A percentile compares a stretch with the other conserved stretches of the same genome.
phyloP scores from a whole-genome alignment of 768 basidiomycete genomes.

The Crepidotus variabilis region DNA sequence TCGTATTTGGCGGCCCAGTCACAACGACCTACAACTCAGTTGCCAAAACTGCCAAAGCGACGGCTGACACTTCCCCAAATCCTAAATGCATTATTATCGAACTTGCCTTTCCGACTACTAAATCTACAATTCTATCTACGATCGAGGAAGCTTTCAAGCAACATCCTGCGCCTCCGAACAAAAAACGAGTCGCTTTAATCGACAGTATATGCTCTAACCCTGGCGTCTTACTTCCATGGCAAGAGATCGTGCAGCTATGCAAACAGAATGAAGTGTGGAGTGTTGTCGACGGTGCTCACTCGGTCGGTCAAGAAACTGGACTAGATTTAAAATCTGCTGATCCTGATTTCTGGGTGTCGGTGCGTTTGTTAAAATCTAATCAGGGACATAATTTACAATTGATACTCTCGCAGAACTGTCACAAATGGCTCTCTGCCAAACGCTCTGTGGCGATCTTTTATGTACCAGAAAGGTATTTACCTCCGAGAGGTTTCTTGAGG shows the following conservation, averaged over 20 bases:
- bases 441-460: slow-evolving; percentile 70
- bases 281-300: slow-evolving; percentile 81
- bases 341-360: slow-evolving; percentile 81
- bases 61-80: slow-evolving; percentile 52
- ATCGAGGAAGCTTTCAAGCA: slow-evolving; percentile 39
- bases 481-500: slow-evolving; percentile 1
- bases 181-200: slow-evolving; percentile 57
- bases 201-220: slow-evolving; percentile 67
- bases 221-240: slow-evolving; percentile 72
- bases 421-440: slow-evolving; percentile 82
- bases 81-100: slow-evolving; percentile 47
- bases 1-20: slow-evolving; percentile 13
- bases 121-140: slow-evolving; percentile 45
- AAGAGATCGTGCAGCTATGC: slow-evolving; percentile 64
- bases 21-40: slow-evolving; percentile 53
- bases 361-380: slow-evolving; percentile 23
- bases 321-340: slow-evolving; percentile 51
- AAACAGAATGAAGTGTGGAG: slow-evolving; percentile 59
- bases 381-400: background rate
- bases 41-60: slow-evolving; percentile 43
- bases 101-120: slow-evolving; percentile 55
- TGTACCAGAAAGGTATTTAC: slow-evolving; percentile 50
- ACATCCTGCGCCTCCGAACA: slow-evolving; percentile 39
- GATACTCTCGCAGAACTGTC: slow-evolving; percentile 53
- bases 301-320: slow-evolving; percentile 70